Evolutionary conservation across 257 asterid genomes (phyloP), one percentile per base, ranked within the genome.

Genomic region (Solanum bukasovii): DNA sequence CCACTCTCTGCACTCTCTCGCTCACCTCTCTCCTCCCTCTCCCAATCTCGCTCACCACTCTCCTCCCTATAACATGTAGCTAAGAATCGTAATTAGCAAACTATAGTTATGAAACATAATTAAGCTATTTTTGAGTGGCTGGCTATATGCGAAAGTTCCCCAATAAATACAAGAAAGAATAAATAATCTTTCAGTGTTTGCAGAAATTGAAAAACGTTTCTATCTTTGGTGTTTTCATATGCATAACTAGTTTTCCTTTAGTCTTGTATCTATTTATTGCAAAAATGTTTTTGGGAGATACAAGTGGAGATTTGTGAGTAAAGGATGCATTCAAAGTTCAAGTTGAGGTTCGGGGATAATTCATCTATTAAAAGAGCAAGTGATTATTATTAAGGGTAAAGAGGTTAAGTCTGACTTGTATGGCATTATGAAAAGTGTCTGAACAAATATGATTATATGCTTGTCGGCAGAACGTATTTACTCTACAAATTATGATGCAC

Each of bases 351-450:
- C 0, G 8, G 7, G 21, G 79, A 72, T 8, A 34, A 72, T 21
- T 16, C 12, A 35, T 27, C 7, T 8, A 68, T 27, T 68, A 29
- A 68, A 4, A 68, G 40, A 4, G 7, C n/a, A 71, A 10, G 46
- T 73, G 16, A 34, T 9, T 13, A 72, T 71, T 72, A 20, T 0
- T 16, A 18, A 8, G 14, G 2, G 1, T 34, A 72, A 72, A 0
- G 9, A 72, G 27, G 44, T 72, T 72, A 9, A 72, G 27, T 33
- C 1, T 7, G 16, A 72, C 8, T 34, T 13, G 7, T 9, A 72
- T 1, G 6, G 0, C 4, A 72, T 11, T 34, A 72, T 0, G 14
- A 0, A 5, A 72, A 71, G 7, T 0, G 14, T 2, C 1, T 4
- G 6, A 71, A 72, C 8, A 72, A 72, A 13, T 72, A 72, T 3